Evolutionary conservation across 352 stramenopile species (phyloP), one percentile per base, ranked within the genome.

Genomic region (Phytopythium oedochilum): DNA sequence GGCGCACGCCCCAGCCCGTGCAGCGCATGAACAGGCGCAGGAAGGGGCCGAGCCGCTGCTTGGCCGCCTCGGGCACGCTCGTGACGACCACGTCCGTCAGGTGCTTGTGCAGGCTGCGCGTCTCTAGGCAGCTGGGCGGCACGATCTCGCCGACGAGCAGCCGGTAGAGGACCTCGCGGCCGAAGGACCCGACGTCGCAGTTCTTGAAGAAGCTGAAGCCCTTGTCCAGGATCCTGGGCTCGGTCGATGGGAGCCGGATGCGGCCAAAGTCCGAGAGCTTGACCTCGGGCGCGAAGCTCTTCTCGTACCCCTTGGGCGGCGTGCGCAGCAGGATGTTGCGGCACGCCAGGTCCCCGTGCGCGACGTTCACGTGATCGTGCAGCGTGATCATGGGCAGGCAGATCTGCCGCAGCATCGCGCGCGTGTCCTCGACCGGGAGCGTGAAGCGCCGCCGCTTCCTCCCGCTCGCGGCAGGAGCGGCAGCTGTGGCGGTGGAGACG

Each of bases 131-230:
- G 39, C 81, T 68, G 40, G 83, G 68, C 3, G 83, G 83, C 28
- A 94, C 77, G 47, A 91, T 85, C 57, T 94, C 83, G 9, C 83
- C 83, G 11, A 94, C 83, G 0, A 94, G 63, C 26, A 94, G 57
- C 2, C 83, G 83, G 46, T 83, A 94, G 22, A 94, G 43, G 26
- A 94, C 89, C 55, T 94, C 83, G 11, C 83, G 66, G 1, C 76
- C 83, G 34, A 94, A 94, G 8, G 79, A 71, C 2, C 83, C 83
- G 39, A 94, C 67, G 61, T 94, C 83, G 32, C 68, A 83, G 65
- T 94, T 94, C 54, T 94, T 94, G 66, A 73, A 81, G 43, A 94
- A 94, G 49, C 83, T 94, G 49, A 94, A 92, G 17, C 64, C 66
- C 18, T 67, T 74, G 29, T 83, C 75, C 14, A 92, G 73, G 29